These are phyloP conservation scores for Pythium aquatile DNA, from an alignment of 352 stramenopile genomes.

Conservation along the genomic window DNA sequence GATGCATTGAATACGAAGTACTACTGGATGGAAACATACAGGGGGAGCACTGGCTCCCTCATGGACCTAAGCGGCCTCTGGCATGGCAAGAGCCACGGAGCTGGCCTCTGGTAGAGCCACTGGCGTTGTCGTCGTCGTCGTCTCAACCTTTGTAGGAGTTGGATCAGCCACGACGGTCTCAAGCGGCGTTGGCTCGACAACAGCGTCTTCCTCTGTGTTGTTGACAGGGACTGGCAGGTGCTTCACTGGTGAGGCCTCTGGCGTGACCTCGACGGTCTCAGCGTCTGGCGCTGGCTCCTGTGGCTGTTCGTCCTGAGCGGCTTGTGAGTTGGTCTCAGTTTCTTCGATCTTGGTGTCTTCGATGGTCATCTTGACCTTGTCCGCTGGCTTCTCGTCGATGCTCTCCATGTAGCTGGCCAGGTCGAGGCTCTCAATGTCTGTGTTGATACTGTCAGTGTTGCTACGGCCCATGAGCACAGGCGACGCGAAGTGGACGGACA, in stretches of 20 bases:
- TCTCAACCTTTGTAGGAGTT: not conserved
- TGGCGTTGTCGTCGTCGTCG: not conserved
- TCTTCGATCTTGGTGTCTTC: constrained; percentile 3
- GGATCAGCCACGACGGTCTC: not conserved
- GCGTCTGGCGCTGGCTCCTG: not conserved
- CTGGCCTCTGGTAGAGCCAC: not conserved
- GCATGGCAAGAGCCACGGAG: not conserved
- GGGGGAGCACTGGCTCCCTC: constrained; percentile 1
- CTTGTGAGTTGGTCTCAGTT: not conserved
- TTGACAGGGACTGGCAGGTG: not conserved
- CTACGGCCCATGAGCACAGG: constrained; percentile 16
- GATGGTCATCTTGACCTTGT: not conserved
- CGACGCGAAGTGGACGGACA: constrained; percentile 26
- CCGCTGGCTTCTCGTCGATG: constrained; percentile 14
- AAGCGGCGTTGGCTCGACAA: not conserved
- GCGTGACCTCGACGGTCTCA: not conserved
- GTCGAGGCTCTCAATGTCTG: constrained; percentile 18
- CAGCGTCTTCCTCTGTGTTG: not conserved
- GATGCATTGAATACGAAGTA: too few species aligned
- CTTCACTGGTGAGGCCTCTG: not conserved
- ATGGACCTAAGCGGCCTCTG: constrained; percentile 1
- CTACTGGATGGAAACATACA: not conserved
- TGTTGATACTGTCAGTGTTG: constrained; percentile 4
- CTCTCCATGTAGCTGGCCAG: constrained; percentile 13
- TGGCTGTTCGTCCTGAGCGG: not conserved